phyloP scores from a whole-genome alignment of 768 basidiomycete genomes.

The Leucocoprinus birnbaumii region DNA sequence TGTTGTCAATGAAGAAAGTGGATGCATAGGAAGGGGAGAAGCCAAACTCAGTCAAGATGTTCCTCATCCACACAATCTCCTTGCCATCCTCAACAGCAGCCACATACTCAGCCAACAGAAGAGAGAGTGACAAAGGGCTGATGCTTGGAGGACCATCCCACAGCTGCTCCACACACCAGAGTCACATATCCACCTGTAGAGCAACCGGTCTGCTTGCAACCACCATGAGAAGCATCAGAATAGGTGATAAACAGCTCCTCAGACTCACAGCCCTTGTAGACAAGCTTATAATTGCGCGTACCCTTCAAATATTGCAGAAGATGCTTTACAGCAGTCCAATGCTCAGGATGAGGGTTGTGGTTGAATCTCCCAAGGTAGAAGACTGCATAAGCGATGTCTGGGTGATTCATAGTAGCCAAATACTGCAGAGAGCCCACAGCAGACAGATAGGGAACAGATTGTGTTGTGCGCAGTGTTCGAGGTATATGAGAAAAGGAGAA shows the following conservation, averaged over 20 bases:
- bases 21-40: conserved; percentile 5
- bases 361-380: background rate
- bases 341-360: background rate
- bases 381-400: background rate
- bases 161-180: conserved; percentile 19
- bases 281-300: conserved; percentile 11
- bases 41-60: conserved; percentile 23
- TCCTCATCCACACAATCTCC: conserved; percentile 25
- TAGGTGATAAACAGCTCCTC: conserved; percentile 10
- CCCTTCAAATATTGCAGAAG: conserved; percentile 7
- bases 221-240: conserved; percentile 16
- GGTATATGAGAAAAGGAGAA: too few species aligned
- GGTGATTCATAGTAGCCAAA: too few species aligned
- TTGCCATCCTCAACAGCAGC: conserved; percentile 22
- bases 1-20: conserved; percentile 22
- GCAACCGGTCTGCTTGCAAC: conserved; percentile 2
- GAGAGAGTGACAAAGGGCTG: conserved; percentile 27
- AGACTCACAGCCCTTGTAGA: background rate
- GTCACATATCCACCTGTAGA: background rate
- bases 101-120: conserved; percentile 34
- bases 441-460: background rate
- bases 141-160: conserved; percentile 14
- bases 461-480: too few species aligned
- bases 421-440: background rate
- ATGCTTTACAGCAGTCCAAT: conserved; percentile 3